Evolutionary conservation across 805 yeast genomes (phyloP).

Genomic region (Soucietia sequanensis): DNA sequence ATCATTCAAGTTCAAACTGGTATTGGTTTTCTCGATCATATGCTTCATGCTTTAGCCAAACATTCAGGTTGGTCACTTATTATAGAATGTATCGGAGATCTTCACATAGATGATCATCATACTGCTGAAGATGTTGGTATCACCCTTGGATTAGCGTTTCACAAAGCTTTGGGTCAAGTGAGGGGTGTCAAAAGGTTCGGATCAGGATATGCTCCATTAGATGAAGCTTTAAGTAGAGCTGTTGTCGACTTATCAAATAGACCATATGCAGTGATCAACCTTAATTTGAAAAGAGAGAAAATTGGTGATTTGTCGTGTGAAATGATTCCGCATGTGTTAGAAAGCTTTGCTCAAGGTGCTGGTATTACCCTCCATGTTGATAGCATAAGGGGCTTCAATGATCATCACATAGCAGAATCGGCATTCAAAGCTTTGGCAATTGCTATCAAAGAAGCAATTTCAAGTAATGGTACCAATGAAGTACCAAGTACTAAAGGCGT

Average conservation of each 20-base stretch:
- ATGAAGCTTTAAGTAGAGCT: constrained; percentile 92
- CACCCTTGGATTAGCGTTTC: constrained; percentile 86
- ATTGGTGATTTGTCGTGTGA: constrained; percentile 91
- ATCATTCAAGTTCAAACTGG: constrained; percentile 83
- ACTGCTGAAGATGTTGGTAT: constrained; percentile 95
- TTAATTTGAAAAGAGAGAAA: constrained; percentile 88
- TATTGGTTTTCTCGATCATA: constrained; percentile 93
- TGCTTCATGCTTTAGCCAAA: constrained; percentile 95
- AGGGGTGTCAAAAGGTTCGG: constrained; percentile 94
- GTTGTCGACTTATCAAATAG: constrained; percentile 95
- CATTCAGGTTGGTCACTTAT: constrained; percentile 95
- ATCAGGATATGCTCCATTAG: constrained; percentile 89
- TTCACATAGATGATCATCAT: constrained; percentile 97
- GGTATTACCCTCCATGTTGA: constrained; percentile 92
- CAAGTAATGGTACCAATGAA: constrained; percentile 82
- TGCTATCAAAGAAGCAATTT: constrained; percentile 83
- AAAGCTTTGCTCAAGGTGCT: constrained; percentile 91
- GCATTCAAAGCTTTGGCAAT: constrained; percentile 96
- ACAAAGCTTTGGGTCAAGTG: constrained; percentile 83
- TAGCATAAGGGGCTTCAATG: constrained; percentile 89
- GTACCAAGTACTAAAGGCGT: constrained; percentile 98
- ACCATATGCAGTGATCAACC: constrained; percentile 86
- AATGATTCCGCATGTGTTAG: constrained; percentile 97
- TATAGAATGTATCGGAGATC: constrained; percentile 88
- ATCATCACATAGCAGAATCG: constrained; percentile 93